A percentile compares a stretch with the other conserved stretches of the same genome.
Evolutionary conservation across 2,329 filamentous ascomycete genomes (phyloP).

Genomic region (Sclerotinia trifoliorum): DNA sequence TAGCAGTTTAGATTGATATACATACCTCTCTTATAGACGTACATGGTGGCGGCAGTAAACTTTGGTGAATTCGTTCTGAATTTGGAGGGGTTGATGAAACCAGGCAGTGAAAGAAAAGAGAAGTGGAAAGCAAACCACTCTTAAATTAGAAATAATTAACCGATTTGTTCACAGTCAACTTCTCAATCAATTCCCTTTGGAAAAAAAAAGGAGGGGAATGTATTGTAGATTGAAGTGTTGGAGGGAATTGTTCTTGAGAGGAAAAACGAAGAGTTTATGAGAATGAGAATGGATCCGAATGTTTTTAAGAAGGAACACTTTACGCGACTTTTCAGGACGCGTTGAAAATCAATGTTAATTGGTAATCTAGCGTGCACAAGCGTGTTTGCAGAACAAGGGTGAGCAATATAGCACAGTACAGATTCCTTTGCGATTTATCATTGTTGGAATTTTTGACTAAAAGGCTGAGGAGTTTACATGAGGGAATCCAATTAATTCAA

Average conservation of each 20-base stretch:
- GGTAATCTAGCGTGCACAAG: conserved; percentile 18
- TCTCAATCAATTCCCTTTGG: not conserved
- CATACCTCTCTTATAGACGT: conserved; percentile 42
- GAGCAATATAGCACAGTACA: not conserved
- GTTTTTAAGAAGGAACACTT: conserved; percentile 26
- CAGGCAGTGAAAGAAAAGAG: conserved; percentile 3
- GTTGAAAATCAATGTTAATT: conserved; percentile 21
- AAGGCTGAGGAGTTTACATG: not conserved
- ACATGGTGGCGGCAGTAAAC: conserved; percentile 37
- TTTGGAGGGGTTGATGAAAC: conserved; percentile 24
- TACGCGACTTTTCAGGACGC: conserved; percentile 23
- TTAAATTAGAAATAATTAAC: conserved; percentile 6
- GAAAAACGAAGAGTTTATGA: conserved; percentile 18
- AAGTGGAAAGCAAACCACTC: conserved; percentile 6
- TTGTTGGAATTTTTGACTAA: not conserved
- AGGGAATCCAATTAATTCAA: not conserved
- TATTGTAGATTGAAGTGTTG: conserved; percentile 9
- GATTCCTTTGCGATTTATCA: too few species aligned
- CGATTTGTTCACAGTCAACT: not conserved
- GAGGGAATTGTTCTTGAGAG: conserved; percentile 16
- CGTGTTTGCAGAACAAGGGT: conserved; percentile 8
- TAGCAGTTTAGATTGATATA: conserved; percentile 16
- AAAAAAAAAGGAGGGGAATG: not conserved
- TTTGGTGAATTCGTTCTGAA: conserved; percentile 21
- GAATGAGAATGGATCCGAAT: conserved; percentile 21